phyloP scores from a whole-genome alignment of 495 filamentous ascomycete genomes.

The Letharia lupina region DNA sequence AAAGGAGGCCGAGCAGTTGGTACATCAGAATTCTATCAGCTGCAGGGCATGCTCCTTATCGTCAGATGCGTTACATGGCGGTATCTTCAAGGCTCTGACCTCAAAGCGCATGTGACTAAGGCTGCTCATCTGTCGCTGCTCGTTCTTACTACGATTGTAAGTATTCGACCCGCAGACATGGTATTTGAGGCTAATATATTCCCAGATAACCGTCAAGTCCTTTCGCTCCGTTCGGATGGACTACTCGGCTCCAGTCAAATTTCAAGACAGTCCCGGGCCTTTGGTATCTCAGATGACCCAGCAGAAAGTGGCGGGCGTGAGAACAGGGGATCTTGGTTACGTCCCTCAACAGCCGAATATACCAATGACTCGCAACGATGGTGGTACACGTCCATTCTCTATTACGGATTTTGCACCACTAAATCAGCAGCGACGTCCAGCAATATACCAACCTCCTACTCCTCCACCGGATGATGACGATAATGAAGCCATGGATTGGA shows the following conservation, averaged over 20 bases:
- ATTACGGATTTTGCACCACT: constrained; percentile 35
- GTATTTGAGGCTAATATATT: constrained; percentile 9
- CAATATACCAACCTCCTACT: constrained; percentile 32
- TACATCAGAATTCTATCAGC: constrained; percentile 57
- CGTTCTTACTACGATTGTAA: constrained; percentile 40
- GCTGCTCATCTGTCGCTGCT: constrained; percentile 13
- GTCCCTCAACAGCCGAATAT: constrained; percentile 5
- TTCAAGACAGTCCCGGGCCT: constrained; percentile 38
- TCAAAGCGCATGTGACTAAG: constrained; percentile 48
- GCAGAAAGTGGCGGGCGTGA: constrained; percentile 25
- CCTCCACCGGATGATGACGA: constrained; percentile 39
- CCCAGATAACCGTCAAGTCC: constrained; percentile 36
- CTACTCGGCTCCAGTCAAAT: constrained; percentile 50
- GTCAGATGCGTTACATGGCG: constrained; percentile 48
- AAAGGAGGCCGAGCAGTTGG: constrained; percentile 56
- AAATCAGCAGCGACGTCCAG: constrained; percentile 24
- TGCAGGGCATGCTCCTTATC: constrained; percentile 54
- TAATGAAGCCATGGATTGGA: constrained; percentile 70
- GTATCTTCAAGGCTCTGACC: constrained; percentile 31
- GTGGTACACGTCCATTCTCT: constrained; percentile 32
- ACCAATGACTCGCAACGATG: constrained; percentile 7
- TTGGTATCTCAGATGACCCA: constrained; percentile 29
- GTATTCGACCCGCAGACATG: constrained; percentile 39
- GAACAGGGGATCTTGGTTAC: constrained; percentile 22
- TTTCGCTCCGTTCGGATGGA: constrained; percentile 44